A percentile compares a stretch with the other conserved stretches of the same genome.
Conservation (phyloP, 306 rosid species). For the barrel medic (Medicago truncatula) region MtrunA17r5.0-ANR NC_053048.1:43036501-43037000, state of each 20-base stretch:
- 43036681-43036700: conserved; percentile 21
- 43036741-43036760: conserved; percentile 1
- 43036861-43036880: conserved; percentile 18
- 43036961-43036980: conserved; percentile 1
- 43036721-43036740: not conserved
- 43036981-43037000: not conserved
- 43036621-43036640: conserved; percentile 41
- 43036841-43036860: conserved; percentile 6
- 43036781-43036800: not conserved
- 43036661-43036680: conserved; percentile 30
- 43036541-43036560: conserved; percentile 61
- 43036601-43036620: conserved; percentile 50
- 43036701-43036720: conserved; percentile 8
- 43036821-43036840: conserved; percentile 1
- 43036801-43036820: conserved; percentile 7
- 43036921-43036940: conserved; percentile 16
- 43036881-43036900: conserved; percentile 6
- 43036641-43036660: conserved; percentile 33
- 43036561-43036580: conserved; percentile 45
- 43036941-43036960: conserved; percentile 11
- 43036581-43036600: conserved; percentile 47
- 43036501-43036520: conserved; percentile 99
- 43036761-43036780: not conserved
- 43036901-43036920: conserved; percentile 14
- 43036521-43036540: conserved; percentile 84